A percentile compares a stretch with the other conserved stretches of the same genome.
Evolutionary conservation across 139 green algal species (phyloP).

Genomic region (Coelastrella sp.): DNA sequence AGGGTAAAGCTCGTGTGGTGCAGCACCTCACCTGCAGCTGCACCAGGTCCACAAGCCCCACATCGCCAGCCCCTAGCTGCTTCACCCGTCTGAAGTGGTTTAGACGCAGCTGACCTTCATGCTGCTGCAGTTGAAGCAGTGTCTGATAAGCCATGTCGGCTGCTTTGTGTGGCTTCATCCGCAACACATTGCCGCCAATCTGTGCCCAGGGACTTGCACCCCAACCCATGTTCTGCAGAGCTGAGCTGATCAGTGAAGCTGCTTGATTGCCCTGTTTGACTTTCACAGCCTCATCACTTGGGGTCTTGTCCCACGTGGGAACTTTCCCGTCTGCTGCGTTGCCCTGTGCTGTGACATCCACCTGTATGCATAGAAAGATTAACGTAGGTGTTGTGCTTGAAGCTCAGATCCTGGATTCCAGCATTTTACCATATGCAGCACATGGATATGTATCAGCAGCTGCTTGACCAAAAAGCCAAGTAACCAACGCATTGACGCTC

Average conservation of each 20-base stretch:
- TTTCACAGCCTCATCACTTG: conserved; percentile 57
- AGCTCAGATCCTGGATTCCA: too few species aligned
- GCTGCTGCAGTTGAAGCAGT: conserved; percentile 59
- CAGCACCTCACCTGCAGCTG: conserved; percentile 65
- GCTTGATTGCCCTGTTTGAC: conserved; percentile 58
- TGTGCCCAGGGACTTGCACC: conserved; percentile 76
- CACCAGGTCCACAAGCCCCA: conserved; percentile 95
- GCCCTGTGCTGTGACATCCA: conserved; percentile 69
- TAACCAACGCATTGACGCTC: too few species aligned
- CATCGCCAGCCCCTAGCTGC: conserved; percentile 92
- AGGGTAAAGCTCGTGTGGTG: too few species aligned
- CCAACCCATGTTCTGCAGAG: conserved; percentile 68
- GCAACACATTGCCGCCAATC: conserved; percentile 62
- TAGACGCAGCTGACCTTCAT: conserved; percentile 82
- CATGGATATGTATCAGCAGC: too few species aligned
- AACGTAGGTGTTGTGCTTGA: too few species aligned
- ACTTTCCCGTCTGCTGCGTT: conserved; percentile 10
- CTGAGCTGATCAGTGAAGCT: conserved; percentile 59
- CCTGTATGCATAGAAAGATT: conserved; percentile 49
- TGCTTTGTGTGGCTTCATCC: conserved; percentile 67
- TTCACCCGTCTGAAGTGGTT: conserved; percentile 89
- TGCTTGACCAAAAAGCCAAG: too few species aligned
- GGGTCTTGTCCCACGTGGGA: conserved; percentile 48
- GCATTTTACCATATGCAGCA: too few species aligned
- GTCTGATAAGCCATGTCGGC: conserved; percentile 63